These are phyloP conservation scores for Triadica sebifera DNA, from an alignment of 345 rosid genomes.

Conservation along the genomic window DNA sequence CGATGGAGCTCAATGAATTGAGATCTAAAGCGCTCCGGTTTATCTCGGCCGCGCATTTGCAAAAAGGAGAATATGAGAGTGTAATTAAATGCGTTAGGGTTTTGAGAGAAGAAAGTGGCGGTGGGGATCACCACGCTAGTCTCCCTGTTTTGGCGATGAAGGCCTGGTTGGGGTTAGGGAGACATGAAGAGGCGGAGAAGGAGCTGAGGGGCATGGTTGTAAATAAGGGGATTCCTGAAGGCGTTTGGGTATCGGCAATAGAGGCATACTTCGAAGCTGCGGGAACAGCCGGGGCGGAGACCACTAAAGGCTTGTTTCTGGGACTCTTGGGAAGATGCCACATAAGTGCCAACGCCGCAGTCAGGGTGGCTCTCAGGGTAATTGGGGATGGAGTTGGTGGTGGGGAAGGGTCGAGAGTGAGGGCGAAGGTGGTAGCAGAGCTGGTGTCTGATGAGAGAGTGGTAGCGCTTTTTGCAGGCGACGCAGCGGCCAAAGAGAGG, in stretches of 20 bases:
- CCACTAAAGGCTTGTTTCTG: constrained; percentile 77
- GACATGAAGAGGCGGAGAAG: constrained; percentile 76
- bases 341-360: constrained; percentile 77
- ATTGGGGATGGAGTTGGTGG: constrained; percentile 48
- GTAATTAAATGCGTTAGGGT: constrained; percentile 87
- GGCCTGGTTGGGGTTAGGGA: constrained; percentile 88
- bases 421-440: constrained; percentile 70
- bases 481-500: constrained; percentile 58
- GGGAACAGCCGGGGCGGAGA: constrained; percentile 93
- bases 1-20: constrained; percentile 51
- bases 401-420: constrained; percentile 51
- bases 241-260: constrained; percentile 91
- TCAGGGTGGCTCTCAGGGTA: constrained; percentile 68
- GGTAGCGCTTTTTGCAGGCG: constrained; percentile 62
- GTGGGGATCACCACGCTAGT: constrained; percentile 70
- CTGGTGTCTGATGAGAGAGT: constrained; percentile 84
- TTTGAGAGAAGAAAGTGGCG: constrained; percentile 55
- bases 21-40: constrained; percentile 72
- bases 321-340: constrained; percentile 84
- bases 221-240: constrained; percentile 81
- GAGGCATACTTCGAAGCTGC: constrained; percentile 78
- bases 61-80: constrained; percentile 77
- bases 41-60: constrained; percentile 85
- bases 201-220: constrained; percentile 86
- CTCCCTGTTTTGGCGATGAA: constrained; percentile 98